These are phyloP conservation scores for Erodium moschatum DNA, from an alignment of 441 rosid species.

Conservation along the genomic window DNA sequence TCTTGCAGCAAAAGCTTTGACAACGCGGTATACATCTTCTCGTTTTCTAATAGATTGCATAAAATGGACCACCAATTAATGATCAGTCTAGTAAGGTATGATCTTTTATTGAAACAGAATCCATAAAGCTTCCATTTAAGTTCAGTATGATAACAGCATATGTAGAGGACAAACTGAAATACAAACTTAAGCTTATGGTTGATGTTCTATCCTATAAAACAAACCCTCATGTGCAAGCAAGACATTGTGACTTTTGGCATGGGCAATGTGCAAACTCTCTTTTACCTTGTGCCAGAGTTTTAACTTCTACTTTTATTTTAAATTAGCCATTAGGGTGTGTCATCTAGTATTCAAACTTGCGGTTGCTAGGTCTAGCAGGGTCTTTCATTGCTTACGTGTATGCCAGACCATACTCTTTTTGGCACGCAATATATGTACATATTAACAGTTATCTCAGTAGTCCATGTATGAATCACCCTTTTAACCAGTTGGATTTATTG, in stretches of 20 bases:
- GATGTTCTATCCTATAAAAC: background rate
- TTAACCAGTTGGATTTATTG: background rate
- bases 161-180: background rate
- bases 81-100: conserved; percentile 8
- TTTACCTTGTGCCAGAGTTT: no score
- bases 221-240: no score
- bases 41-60: conserved; percentile 57
- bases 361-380: no score
- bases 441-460: background rate
- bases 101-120: background rate
- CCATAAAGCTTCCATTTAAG: background rate
- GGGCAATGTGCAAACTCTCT: no score
- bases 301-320: no score
- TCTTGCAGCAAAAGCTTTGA: conserved; percentile 54
- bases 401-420: background rate
- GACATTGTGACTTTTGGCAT: no score
- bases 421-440: background rate
- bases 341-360: no score
- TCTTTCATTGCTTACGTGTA: background rate
- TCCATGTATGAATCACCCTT: background rate
- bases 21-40: conserved; percentile 72
- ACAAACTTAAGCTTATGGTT: conserved; percentile 1
- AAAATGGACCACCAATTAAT: conserved; percentile 24
- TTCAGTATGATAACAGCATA: background rate
- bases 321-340: no score